A percentile compares a stretch with the other conserved stretches of the same genome.
Evolutionary conservation across 2,329 filamentous ascomycete genomes (phyloP).

Genomic region (Calonectria pauciramosa): DNA sequence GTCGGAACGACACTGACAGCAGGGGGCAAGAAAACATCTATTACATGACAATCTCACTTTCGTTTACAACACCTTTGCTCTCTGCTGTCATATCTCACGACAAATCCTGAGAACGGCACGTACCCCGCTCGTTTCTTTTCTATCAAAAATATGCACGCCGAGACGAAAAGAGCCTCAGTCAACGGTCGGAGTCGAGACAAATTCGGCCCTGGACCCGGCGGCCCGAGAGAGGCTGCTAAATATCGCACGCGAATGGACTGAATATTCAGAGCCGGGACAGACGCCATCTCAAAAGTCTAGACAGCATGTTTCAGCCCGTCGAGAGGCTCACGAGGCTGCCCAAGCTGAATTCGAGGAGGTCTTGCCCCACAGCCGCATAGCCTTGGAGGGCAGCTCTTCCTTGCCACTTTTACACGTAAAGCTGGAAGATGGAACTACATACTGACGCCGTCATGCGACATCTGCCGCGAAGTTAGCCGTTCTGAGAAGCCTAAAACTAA

Average conservation of each 20-base stretch:
- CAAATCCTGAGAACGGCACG: background rate
- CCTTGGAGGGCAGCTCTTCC: constrained; percentile 10
- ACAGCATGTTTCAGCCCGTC: background rate
- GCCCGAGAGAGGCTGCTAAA: background rate
- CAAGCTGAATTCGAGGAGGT: background rate
- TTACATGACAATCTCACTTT: constrained; percentile 15
- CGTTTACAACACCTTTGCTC: background rate
- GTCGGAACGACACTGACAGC: constrained; percentile 1
- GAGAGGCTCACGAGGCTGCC: constrained; percentile 25
- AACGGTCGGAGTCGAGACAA: background rate
- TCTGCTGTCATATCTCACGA: background rate
- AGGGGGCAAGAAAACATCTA: background rate
- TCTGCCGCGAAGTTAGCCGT: constrained; percentile 15
- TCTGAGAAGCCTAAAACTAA: background rate
- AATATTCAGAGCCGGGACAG: constrained; percentile 16
- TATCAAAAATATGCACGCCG: background rate
- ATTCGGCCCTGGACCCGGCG: background rate
- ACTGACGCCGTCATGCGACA: constrained; percentile 20
- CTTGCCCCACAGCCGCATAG: constrained; percentile 15
- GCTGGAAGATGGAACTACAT: constrained; percentile 20
- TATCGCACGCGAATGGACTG: background rate
- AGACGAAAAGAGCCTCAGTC: background rate
- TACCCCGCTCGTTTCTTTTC: background rate
- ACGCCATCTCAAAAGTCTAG: constrained; percentile 2
- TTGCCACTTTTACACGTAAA: constrained; percentile 2